Conservation (phyloP, 768 basidiomycete genomes). For the Mycena pura region DNA sequence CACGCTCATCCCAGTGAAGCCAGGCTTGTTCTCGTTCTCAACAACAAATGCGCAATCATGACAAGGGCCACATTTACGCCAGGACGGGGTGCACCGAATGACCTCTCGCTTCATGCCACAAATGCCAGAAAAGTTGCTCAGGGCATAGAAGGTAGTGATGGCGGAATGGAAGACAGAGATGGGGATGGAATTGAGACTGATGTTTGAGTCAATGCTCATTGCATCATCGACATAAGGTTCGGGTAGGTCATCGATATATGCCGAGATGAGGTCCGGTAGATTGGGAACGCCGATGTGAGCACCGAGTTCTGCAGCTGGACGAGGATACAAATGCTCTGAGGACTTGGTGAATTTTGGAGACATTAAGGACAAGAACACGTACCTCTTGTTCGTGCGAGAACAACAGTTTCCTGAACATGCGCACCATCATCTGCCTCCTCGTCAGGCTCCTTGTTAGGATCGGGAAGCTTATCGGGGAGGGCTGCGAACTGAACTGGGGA, state of each 20-base stretch:
- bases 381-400: slow-evolving; percentile 17
- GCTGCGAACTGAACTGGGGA: neutral
- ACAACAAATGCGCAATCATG: slow-evolving; percentile 29
- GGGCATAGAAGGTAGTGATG: slow-evolving; percentile 28
- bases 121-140: slow-evolving; percentile 30
- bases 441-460: neutral
- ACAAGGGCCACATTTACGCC: slow-evolving; percentile 20
- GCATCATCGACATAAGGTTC: neutral
- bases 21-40: slow-evolving; percentile 8
- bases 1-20: slow-evolving; percentile 29
- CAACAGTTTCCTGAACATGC: slow-evolving; percentile 16
- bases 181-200: slow-evolving; percentile 1
- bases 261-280: slow-evolving; percentile 23
- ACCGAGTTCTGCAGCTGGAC: slow-evolving; percentile 10
- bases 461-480: too few species aligned
- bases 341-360: neutral
- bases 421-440: slow-evolving; percentile 1
- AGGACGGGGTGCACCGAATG: slow-evolving; percentile 29
- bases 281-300: slow-evolving; percentile 19
- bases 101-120: slow-evolving; percentile 30
- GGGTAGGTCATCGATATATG: slow-evolving; percentile 32
- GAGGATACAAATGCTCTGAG: slow-evolving; percentile 25
- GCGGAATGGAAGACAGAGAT: slow-evolving; percentile 31
- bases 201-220: neutral
- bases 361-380: neutral